Evolutionary conservation across 495 filamentous ascomycete genomes (phyloP).

Genomic region (Podospora anserina): DNA sequence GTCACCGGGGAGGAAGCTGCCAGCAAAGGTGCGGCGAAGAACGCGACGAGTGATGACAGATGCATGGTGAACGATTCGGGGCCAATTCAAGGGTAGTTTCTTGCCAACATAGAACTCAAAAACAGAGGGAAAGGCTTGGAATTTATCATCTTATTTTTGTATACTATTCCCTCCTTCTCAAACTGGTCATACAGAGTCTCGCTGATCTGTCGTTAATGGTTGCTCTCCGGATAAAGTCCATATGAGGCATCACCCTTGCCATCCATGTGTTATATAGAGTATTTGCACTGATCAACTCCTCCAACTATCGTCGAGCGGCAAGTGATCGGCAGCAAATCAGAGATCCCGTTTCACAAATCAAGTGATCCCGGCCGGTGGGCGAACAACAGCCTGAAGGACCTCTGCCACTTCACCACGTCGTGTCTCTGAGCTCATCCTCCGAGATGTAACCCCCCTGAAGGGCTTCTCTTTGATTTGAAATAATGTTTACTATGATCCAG

Average conservation of each 20-base stretch:
- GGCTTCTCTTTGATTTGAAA: background rate
- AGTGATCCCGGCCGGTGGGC: constrained; percentile 1
- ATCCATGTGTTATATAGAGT: background rate
- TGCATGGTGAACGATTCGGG: background rate
- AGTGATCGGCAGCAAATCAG: constrained; percentile 2
- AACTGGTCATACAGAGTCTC: no score
- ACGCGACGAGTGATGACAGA: background rate
- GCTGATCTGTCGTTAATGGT: background rate
- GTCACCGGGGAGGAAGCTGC: background rate
- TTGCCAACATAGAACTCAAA: background rate
- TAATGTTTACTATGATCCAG: background rate
- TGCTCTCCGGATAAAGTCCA: constrained; percentile 6
- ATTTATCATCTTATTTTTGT: background rate
- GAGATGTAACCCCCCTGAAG: constrained; percentile 7
- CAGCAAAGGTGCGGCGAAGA: background rate
- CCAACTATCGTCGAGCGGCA: constrained; percentile 4
- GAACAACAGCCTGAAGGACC: background rate
- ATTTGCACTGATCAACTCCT: constrained; percentile 1
- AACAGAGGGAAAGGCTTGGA: background rate
- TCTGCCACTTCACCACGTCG: background rate
- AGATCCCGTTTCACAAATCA: background rate
- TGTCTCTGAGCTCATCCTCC: background rate
- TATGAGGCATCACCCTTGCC: background rate
- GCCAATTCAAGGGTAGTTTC: background rate
- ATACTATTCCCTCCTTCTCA: background rate